Evolutionary conservation across 345 rosid genomes (phyloP), one percentile per base, ranked within the genome.

Genomic region (Reutealis trisperma): DNA sequence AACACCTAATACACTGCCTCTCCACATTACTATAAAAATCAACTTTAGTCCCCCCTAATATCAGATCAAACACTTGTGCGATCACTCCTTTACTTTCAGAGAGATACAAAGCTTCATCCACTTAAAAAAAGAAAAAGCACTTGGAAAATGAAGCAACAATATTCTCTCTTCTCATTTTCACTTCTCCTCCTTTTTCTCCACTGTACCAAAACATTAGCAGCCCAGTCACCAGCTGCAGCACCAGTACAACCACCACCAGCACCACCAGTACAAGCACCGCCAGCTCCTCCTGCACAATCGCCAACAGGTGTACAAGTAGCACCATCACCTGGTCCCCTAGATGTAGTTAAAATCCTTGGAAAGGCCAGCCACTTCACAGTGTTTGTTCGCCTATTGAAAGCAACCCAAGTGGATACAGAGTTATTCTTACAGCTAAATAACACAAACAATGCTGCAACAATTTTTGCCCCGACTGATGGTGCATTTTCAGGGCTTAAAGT

Each of bases 401-500:
- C 80, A 10, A 71, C 75, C 15, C 80, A 77, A 21, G 75, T 58
- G 12, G 80, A 63, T n/a, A 51, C 66, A 44, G 75, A 77, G 19
- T 11, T 77, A 16, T 42, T 49, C 54, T 49, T 65, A 21, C 63
- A 57, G 42, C 75, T 77, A 55, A 77, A 77, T 62, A 63, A 51
- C 44, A 47, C 75, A 13, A 51, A 71, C 71, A 77, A 63, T 55
- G 80, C 76, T 22, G 45, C 73, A 34, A 71, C 80, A 10, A 71
- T 77, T 63, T 71, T 77, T 22, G 80, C 71, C 1, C 76, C 80
- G 0, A 77, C 25, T 4, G 80, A 77, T 44, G 63, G 70, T 14
- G 80, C 80, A 7, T 77, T 77, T 24, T 63, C 80, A 13, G 73
- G 70, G 24, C 80, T 77, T 3, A 71, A 77, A 52, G 49, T 41